Evolutionary conservation across 768 basidiomycete species (phyloP).

Genomic region (Amanita muscaria): DNA sequence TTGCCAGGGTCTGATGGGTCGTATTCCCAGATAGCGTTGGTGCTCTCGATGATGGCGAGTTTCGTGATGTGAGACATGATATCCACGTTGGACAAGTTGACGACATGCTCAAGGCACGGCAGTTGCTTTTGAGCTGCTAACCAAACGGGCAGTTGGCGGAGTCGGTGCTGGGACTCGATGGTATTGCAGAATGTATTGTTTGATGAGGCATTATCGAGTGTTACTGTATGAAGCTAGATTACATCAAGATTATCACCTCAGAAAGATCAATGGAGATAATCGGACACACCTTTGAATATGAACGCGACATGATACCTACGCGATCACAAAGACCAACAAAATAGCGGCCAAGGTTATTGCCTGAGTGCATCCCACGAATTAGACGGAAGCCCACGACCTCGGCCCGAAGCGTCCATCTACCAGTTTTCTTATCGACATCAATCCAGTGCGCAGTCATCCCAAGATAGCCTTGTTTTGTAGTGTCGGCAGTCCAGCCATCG

Average conservation of each 20-base stretch:
- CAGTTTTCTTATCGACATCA: conserved; percentile 5
- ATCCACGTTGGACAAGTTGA: no score
- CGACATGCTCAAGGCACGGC: no score
- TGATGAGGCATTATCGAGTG: no score
- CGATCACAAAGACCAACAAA: not conserved
- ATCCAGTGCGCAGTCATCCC: conserved; percentile 15
- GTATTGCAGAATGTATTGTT: no score
- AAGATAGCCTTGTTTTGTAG: conserved; percentile 8
- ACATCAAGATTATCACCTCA: no score
- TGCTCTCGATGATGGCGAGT: conserved; percentile 19
- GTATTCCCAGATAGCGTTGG: conserved; percentile 26
- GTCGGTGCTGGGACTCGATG: no score
- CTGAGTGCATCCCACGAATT: not conserved
- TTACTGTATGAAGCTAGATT: no score
- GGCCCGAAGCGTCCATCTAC: not conserved
- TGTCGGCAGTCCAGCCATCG: conserved; percentile 15
- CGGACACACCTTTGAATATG: not conserved
- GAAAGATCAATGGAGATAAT: no score
- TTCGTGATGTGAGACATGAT: no score
- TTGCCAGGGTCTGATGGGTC: conserved; percentile 17
- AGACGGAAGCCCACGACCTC: not conserved
- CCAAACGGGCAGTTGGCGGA: no score
- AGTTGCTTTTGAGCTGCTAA: no score
- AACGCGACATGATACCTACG: not conserved
- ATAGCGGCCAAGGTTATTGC: not conserved